Evolutionary conservation across 2,329 filamentous ascomycete species (phyloP), one percentile per base, ranked within the genome.

Genomic region (Pestalotiopsis sp.): DNA sequence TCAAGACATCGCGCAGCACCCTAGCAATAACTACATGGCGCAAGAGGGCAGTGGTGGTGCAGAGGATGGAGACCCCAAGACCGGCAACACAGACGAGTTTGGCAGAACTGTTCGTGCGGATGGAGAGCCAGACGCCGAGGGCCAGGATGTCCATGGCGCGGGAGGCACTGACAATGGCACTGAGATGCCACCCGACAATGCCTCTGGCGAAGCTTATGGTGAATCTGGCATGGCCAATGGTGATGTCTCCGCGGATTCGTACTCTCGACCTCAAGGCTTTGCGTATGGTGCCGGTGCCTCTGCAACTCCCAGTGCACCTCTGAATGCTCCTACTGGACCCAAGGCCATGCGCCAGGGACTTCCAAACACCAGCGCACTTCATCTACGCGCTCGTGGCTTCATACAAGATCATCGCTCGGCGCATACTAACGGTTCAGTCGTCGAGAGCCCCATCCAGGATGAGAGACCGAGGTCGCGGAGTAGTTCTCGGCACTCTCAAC

Each of bases 331-430:
- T 36, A 97, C 92, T 67, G 96, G 95, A 11, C 96, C 96, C 62
- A 95, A 96, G 81, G 96, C 96, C 20, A 97, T 98, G 93, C 89
- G 95, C 71, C 92, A 96, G 80, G 94, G 94, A 38, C 84, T 94
- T 12, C 92, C 93, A 65, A 97, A 97, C 79, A 95, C 91, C 68
- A 93, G 92, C 73, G 87, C 93, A 66, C 87, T 90, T 72, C 88
- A 92, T 74, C 78, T 91, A 78, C 84, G 89, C 71, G 87, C 87
- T 27, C 80, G 84, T 71, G 85, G 85, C 52, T 83, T 79, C 72
- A 81, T 86, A 49, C 80, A 79, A 73, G 82, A 82, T 72, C 75
- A 74, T 68, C 74, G 71, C 66, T 75, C 79, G 45, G 74, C 69
- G 73, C 76, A 69, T 72, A 76, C 71, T 75, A 79, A 69, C 77